Evolutionary conservation across 108 stramenopile species (phyloP).

Genomic region (Stephanodiscus triporus): DNA sequence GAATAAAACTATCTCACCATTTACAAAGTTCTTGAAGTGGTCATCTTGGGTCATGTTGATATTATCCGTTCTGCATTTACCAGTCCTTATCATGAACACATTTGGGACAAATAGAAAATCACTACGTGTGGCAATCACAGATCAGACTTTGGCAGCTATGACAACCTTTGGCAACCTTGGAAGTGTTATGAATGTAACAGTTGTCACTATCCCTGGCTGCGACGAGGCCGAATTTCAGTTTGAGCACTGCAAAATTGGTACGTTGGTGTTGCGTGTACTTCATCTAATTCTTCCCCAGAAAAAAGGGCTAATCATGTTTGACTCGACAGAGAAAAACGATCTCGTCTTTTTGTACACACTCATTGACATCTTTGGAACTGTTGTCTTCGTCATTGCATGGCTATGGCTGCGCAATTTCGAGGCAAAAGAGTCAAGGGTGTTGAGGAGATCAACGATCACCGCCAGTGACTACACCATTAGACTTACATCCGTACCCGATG

Average conservation of each 20-base stretch:
- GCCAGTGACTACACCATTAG: slow-evolving; percentile 64
- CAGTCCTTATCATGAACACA: slow-evolving; percentile 54
- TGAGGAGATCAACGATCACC: slow-evolving; percentile 55
- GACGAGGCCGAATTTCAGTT: slow-evolving; percentile 44
- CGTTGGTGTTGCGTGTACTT: not conserved
- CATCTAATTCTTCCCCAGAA: not conserved
- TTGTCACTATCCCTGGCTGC: slow-evolving; percentile 53
- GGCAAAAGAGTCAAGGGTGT: slow-evolving; percentile 45
- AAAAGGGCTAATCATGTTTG: not conserved
- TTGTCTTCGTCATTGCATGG: slow-evolving; percentile 58
- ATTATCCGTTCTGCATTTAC: slow-evolving; percentile 51
- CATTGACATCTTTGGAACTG: slow-evolving; percentile 51
- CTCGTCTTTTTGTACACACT: slow-evolving; percentile 50
- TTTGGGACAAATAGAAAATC: slow-evolving; percentile 26
- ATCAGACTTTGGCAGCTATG: slow-evolving; percentile 14
- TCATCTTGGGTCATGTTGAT: slow-evolving; percentile 62
- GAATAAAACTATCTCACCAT: not conserved
- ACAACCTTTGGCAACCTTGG: slow-evolving; percentile 69
- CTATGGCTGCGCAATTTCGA: slow-evolving; percentile 67
- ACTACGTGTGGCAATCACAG: slow-evolving; percentile 1
- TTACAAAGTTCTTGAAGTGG: slow-evolving; percentile 64
- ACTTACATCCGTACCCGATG: slow-evolving; percentile 47
- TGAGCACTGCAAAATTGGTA: slow-evolving; percentile 47
- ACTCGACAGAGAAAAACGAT: slow-evolving; percentile 34
- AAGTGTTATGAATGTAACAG: slow-evolving; percentile 28